phyloP scores from a whole-genome alignment of 1,284 basidiomycete species.

The Fomitopsis betulina region DNA sequence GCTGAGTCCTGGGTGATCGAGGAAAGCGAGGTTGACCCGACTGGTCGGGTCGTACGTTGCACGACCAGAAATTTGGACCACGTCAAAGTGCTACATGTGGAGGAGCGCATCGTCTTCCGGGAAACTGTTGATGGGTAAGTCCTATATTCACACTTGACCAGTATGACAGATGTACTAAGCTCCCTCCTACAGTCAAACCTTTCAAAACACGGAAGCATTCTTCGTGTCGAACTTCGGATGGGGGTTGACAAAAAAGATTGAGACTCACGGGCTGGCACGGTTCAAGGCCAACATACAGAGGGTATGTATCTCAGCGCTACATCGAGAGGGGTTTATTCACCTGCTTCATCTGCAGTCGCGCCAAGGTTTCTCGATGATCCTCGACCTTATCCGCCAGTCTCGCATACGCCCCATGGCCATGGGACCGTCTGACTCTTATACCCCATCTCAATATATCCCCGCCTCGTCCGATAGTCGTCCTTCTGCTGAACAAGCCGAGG shows the following conservation, averaged over 20 bases:
- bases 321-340: conserved; percentile 14
- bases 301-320: conserved; percentile 34
- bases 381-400: conserved; percentile 71
- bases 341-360: conserved; percentile 52
- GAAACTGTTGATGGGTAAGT: conserved; percentile 63
- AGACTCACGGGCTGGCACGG: conserved; percentile 68
- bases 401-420: conserved; percentile 67
- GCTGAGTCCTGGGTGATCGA: conserved; percentile 87
- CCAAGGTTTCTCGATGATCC: conserved; percentile 72
- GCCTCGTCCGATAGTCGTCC: conserved; percentile 12
- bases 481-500: background rate
- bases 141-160: no score
- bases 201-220: conserved; percentile 73
- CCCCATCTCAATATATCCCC: conserved; percentile 23
- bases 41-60: conserved; percentile 65
- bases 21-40: conserved; percentile 85
- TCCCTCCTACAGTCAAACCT: conserved; percentile 50
- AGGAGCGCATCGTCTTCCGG: conserved; percentile 65
- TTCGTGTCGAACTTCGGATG: conserved; percentile 78
- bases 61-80: conserved; percentile 79
- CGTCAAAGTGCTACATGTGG: conserved; percentile 79
- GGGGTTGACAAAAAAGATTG: conserved; percentile 77
- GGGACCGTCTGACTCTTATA: conserved; percentile 33
- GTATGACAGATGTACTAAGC: no score
- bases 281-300: conserved; percentile 79